Conservation (phyloP, 73 alveolate species). For the Paramecium biaurelia region DNA sequence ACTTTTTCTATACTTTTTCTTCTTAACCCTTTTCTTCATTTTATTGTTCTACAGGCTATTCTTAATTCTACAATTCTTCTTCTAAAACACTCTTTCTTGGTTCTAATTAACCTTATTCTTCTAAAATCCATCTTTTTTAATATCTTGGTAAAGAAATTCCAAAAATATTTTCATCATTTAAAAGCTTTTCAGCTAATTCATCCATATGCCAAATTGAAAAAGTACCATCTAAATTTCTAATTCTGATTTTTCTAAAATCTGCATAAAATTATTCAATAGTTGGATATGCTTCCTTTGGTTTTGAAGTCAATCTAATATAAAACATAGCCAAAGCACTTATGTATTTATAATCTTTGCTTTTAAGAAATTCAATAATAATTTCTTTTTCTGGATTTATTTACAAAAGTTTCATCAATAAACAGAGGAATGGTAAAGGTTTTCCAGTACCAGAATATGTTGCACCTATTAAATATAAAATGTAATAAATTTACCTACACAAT, state of each 20-base stretch:
- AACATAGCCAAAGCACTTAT: constrained; percentile 85
- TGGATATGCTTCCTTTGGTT: constrained; percentile 78
- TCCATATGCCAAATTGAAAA: constrained; percentile 84
- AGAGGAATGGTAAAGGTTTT: constrained; percentile 84
- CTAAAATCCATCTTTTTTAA: constrained; percentile 76
- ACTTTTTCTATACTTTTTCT: not conserved
- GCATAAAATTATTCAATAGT: constrained; percentile 81
- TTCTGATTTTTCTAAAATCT: constrained; percentile 82
- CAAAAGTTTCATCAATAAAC: constrained; percentile 84
- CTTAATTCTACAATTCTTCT: constrained; percentile 61
- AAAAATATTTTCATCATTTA: constrained; percentile 75
- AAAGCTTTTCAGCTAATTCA: constrained; percentile 81
- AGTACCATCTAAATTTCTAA: constrained; percentile 75
- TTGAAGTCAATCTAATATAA: constrained; percentile 79
- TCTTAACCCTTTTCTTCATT: not conserved
- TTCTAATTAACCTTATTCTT: constrained; percentile 74
- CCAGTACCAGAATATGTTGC: constrained; percentile 86
- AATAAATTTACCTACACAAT: constrained; percentile 28
- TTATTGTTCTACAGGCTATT: not conserved
- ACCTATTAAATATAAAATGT: constrained; percentile 66
- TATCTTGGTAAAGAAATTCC: constrained; percentile 81
- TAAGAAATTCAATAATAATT: constrained; percentile 80
- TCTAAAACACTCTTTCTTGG: constrained; percentile 78
- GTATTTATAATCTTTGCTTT: constrained; percentile 82
- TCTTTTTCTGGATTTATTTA: constrained; percentile 85